Percentiles rank a stretch among this genome's conserved stretches.
Evolutionary conservation across 2,329 filamentous ascomycete species (phyloP).

Genomic region (Cordyceps cicadae): DNA sequence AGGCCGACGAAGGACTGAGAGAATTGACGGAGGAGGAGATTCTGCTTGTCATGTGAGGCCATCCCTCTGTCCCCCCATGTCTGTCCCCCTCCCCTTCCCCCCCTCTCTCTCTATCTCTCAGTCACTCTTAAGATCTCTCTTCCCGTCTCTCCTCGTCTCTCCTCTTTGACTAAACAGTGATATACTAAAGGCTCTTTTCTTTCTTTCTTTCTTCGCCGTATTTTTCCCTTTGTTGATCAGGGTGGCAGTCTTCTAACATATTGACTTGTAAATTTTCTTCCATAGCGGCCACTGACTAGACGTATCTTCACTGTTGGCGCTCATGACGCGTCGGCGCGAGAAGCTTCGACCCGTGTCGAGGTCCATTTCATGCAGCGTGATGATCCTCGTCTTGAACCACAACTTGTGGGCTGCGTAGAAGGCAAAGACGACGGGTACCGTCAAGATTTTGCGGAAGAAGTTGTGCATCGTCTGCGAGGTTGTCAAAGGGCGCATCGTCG

Average conservation of each 20-base stretch:
- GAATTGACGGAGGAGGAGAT: conserved; percentile 2
- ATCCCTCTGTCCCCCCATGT: too few species aligned
- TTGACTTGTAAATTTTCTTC: conserved; percentile 20
- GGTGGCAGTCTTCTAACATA: background rate
- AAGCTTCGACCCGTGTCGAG: conserved; percentile 57
- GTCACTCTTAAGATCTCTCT: background rate
- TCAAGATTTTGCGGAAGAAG: conserved; percentile 59
- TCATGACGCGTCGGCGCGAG: conserved; percentile 18
- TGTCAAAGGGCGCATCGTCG: conserved; percentile 15
- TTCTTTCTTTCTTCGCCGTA: background rate
- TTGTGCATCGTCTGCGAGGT: conserved; percentile 37
- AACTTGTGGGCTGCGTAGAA: conserved; percentile 64
- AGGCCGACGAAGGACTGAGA: conserved; percentile 10
- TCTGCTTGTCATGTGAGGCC: conserved; percentile 5
- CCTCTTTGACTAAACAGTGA: too few species aligned
- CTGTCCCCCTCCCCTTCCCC: too few species aligned
- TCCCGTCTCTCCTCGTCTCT: too few species aligned
- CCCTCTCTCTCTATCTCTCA: too few species aligned
- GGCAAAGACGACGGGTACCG: conserved; percentile 49
- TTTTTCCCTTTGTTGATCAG: too few species aligned
- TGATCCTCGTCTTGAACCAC: conserved; percentile 52
- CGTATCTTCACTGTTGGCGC: conserved; percentile 20
- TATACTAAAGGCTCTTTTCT: too few species aligned
- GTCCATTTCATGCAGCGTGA: conserved; percentile 64
- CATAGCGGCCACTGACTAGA: conserved; percentile 19